Percentiles rank a stretch among this genome's conserved stretches.
Conservation (phyloP, 208 protist genomes). For the Crithidia sp. region DNA sequence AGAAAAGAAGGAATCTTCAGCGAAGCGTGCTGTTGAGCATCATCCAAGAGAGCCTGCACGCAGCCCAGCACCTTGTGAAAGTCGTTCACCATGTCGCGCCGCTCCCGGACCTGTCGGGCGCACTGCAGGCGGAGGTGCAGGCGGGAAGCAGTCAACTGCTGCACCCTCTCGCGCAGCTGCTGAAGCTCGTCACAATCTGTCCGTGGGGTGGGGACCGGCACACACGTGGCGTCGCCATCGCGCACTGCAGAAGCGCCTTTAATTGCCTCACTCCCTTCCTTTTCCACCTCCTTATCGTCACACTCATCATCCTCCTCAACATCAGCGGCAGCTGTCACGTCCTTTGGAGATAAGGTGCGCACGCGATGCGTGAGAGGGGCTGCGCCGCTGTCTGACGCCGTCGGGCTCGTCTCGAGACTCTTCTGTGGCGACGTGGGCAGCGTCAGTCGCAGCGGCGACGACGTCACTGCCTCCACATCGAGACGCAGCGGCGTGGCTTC, state of each 20-base stretch:
- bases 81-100: not conserved
- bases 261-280: too few relatives aligned
- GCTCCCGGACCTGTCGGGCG: conserved; percentile 5
- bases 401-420: not conserved
- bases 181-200: conserved; percentile 55
- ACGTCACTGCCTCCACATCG: not conserved
- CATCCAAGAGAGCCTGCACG: conserved; percentile 8
- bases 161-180: conserved; percentile 12
- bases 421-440: too few relatives aligned
- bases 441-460: too few relatives aligned
- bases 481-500: not conserved
- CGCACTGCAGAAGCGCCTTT: too few relatives aligned
- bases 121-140: conserved; percentile 20
- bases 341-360: not conserved
- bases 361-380: conserved; percentile 3
- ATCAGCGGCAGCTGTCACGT: too few relatives aligned
- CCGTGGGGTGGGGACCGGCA: too few relatives aligned
- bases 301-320: too few relatives aligned
- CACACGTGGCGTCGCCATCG: too few relatives aligned
- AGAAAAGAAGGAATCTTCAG: not conserved
- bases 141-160: conserved; percentile 23
- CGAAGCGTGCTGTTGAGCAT: not conserved
- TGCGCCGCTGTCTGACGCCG: not conserved
- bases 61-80: conserved; percentile 14
- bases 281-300: too few relatives aligned